phyloP scores from a whole-genome alignment of 345 rosid species.

The Tarenaya hassleriana region DNA sequence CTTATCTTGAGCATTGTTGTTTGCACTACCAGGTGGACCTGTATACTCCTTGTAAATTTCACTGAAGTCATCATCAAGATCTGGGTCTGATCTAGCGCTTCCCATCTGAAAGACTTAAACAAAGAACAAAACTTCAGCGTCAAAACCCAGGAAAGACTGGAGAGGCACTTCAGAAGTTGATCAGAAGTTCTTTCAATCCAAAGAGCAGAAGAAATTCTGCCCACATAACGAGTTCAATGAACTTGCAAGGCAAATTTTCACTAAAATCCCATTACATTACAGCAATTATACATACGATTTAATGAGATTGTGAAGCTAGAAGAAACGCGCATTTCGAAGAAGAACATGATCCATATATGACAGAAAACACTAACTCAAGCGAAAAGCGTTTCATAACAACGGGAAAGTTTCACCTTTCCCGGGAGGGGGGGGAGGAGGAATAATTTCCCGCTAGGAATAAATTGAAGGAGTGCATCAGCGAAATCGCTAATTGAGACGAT shows the following conservation, averaged over 20 bases:
- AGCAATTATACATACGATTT: not conserved
- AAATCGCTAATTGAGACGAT: slow-evolving; percentile 9
- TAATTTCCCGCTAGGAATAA: not conserved
- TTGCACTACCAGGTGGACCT: slow-evolving; percentile 52
- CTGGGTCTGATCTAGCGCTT: slow-evolving; percentile 62
- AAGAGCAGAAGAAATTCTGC: not conserved
- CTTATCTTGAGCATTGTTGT: slow-evolving; percentile 41
- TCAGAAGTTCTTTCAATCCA: not conserved
- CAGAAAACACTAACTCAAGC: not conserved
- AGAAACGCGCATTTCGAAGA: not conserved
- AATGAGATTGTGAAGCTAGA: not conserved
- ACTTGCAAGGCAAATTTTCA: too few species aligned
- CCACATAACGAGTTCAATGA: not conserved
- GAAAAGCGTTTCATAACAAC: not conserved
- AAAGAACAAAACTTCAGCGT: slow-evolving; percentile 6
- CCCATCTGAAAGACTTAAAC: slow-evolving; percentile 65
- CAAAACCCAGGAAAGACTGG: not conserved
- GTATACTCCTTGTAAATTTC: slow-evolving; percentile 96
- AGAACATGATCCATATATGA: not conserved
- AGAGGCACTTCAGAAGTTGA: not conserved
- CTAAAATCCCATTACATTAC: not conserved
- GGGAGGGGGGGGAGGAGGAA: too few species aligned
- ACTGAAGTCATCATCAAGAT: slow-evolving; percentile 84
- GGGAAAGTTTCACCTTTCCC: not conserved
- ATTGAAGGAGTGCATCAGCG: slow-evolving; percentile 6